Percentiles rank a stretch among this genome's conserved stretches.
Conservation (phyloP, 2,329 filamentous ascomycete genomes). For the Septoria petroselini region DNA sequence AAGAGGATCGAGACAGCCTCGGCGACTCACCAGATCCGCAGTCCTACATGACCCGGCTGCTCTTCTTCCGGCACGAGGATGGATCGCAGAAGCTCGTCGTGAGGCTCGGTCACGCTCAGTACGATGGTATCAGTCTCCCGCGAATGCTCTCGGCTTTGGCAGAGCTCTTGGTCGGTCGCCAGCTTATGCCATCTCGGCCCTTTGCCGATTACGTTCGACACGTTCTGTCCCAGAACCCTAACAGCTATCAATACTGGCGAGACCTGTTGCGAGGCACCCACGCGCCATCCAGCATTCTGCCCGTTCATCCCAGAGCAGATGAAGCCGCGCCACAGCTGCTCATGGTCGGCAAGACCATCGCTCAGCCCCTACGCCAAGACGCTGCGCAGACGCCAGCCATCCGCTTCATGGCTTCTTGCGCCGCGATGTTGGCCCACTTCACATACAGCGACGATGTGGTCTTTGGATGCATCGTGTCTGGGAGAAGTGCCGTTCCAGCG, state of each 20-base stretch:
- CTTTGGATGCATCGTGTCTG: conserved; percentile 52
- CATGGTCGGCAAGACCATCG: conserved; percentile 57
- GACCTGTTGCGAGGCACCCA: not conserved
- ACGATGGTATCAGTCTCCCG: conserved; percentile 47
- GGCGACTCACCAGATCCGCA: not conserved
- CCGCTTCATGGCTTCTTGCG: conserved; percentile 4
- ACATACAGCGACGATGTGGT: conserved; percentile 45
- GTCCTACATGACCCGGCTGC: conserved; percentile 1
- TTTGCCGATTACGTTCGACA: conserved; percentile 5
- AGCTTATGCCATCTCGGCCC: not conserved
- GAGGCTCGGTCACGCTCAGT: conserved; percentile 38
- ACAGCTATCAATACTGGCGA: not conserved
- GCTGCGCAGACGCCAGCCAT: conserved; percentile 28
- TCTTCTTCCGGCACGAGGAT: not conserved
- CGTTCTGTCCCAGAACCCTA: not conserved
- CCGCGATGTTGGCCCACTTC: not conserved
- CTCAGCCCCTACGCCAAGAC: conserved; percentile 33
- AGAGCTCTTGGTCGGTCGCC: conserved; percentile 38
- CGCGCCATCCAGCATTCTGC: not conserved
- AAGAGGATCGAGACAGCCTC: not conserved
- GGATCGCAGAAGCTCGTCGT: conserved; percentile 20
- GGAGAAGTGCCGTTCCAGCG: conserved; percentile 55
- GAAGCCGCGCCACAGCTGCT: conserved; percentile 42
- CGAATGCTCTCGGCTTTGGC: conserved; percentile 58
- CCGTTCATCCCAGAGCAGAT: not conserved